These are phyloP conservation scores for Daldinia sp. DNA, from an alignment of 2,329 filamentous ascomycete species.

Conservation along the genomic window DNA sequence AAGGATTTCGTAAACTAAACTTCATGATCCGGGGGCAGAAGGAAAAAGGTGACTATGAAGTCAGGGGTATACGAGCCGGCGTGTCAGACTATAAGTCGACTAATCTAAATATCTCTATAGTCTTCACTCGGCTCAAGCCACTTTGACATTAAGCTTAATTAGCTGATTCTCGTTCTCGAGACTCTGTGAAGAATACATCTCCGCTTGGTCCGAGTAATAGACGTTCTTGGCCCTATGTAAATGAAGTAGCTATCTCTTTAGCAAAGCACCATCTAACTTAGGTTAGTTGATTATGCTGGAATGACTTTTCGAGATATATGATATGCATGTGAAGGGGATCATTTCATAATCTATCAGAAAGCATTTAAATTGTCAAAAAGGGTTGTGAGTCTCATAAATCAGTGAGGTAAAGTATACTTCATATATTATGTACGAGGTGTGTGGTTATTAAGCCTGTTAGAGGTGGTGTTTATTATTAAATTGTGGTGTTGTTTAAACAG, in stretches of 20 bases:
- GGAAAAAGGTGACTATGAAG: constrained; percentile 7
- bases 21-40: background rate
- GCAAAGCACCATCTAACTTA: background rate
- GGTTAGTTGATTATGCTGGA: background rate
- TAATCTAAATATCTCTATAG: constrained; percentile 17
- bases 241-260: background rate
- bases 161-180: background rate
- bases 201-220: background rate
- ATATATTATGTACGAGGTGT: too few species aligned
- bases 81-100: constrained; percentile 27
- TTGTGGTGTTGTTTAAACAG: too few species aligned
- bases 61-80: constrained; percentile 21
- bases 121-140: background rate
- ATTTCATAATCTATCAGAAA: too few species aligned
- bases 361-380: too few species aligned
- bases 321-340: too few species aligned
- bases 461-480: too few species aligned
- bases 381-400: too few species aligned
- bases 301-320: background rate
- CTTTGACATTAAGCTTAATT: background rate
- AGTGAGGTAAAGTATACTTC: too few species aligned
- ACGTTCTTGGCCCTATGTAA: background rate
- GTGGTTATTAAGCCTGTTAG: too few species aligned
- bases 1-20: background rate
- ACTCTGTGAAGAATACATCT: background rate